Evolutionary conservation across 2,329 filamentous ascomycete genomes (phyloP).

Genomic region (Verticillium albo-atrum): DNA sequence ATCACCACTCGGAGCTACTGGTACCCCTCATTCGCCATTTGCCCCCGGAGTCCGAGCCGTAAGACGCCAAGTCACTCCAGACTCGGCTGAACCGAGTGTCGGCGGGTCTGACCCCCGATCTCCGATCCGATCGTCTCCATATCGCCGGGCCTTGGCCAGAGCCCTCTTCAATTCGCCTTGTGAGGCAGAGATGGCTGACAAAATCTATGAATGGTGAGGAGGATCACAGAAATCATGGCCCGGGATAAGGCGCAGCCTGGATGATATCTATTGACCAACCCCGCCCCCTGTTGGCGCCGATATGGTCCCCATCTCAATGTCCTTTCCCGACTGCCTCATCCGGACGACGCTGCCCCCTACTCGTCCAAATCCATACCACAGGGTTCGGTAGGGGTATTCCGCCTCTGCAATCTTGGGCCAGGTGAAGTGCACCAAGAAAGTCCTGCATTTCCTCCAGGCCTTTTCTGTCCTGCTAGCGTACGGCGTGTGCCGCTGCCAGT

Average conservation of each 20-base stretch:
- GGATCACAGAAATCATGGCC: too few relatives aligned
- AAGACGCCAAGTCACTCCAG: neutral
- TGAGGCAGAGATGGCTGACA: too few relatives aligned
- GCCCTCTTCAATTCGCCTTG: neutral
- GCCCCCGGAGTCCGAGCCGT: too few relatives aligned
- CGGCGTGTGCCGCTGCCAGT: conserved; percentile 30
- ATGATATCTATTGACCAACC: neutral
- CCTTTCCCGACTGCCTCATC: neutral
- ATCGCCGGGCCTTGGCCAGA: neutral
- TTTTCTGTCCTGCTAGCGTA: neutral
- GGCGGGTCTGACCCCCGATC: neutral
- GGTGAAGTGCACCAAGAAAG: conserved; percentile 3
- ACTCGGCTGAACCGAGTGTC: neutral
- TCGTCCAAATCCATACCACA: neutral
- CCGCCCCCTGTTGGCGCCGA: neutral
- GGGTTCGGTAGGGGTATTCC: neutral
- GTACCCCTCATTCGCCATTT: neutral
- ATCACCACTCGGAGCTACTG: neutral
- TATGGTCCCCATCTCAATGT: neutral
- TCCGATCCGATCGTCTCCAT: neutral
- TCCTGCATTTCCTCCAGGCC: neutral
- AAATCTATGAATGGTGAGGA: too few relatives aligned
- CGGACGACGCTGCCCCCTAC: neutral
- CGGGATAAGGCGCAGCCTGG: too few relatives aligned
- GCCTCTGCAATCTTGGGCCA: conserved; percentile 10